phyloP scores from a whole-genome alignment of 2,329 filamentous ascomycete genomes.

The Fusarium aywerte region DNA sequence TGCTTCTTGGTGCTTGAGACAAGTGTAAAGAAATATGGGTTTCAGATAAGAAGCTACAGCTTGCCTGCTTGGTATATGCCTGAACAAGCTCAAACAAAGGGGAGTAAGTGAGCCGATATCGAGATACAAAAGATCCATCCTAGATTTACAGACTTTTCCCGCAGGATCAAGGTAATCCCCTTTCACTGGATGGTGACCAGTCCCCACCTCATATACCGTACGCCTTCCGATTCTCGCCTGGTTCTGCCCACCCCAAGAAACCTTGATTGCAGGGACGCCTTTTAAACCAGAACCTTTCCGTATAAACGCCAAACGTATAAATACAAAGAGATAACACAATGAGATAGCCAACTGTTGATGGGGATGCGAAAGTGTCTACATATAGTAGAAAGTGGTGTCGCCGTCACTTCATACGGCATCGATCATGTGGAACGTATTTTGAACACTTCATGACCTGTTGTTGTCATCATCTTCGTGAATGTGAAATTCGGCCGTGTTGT shows the following conservation, averaged over 20 bases:
- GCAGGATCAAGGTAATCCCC: slow-evolving; percentile 17
- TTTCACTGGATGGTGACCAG: neutral
- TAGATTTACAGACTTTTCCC: slow-evolving; percentile 20
- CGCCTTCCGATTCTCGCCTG: neutral
- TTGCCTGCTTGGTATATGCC: slow-evolving; percentile 19
- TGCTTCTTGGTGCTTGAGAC: neutral
- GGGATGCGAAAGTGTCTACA: slow-evolving; percentile 8
- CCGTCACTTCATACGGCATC: slow-evolving; percentile 17
- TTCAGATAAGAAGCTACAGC: slow-evolving; percentile 3
- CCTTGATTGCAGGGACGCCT: slow-evolving; percentile 30
- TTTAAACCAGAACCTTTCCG: slow-evolving; percentile 18
- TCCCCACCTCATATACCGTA: neutral
- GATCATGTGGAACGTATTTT: slow-evolving; percentile 7
- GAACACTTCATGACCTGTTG: slow-evolving; percentile 27
- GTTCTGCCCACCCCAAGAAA: slow-evolving; percentile 1
- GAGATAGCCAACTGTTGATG: slow-evolving; percentile 4
- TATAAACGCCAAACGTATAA: slow-evolving; percentile 27
- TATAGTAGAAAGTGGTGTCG: slow-evolving; percentile 6
- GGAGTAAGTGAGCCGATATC: slow-evolving; percentile 29
- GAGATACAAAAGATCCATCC: slow-evolving; percentile 27
- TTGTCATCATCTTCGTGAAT: slow-evolving; percentile 56
- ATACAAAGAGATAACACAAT: slow-evolving; percentile 4
- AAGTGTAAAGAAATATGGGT: neutral
- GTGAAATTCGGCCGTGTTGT: slow-evolving; percentile 48
- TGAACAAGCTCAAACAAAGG: slow-evolving; percentile 31